These are phyloP conservation scores for Mesembryanthemum crystallinum DNA, from an alignment of 148 eudicot genomes.

Conservation along the genomic window DNA sequence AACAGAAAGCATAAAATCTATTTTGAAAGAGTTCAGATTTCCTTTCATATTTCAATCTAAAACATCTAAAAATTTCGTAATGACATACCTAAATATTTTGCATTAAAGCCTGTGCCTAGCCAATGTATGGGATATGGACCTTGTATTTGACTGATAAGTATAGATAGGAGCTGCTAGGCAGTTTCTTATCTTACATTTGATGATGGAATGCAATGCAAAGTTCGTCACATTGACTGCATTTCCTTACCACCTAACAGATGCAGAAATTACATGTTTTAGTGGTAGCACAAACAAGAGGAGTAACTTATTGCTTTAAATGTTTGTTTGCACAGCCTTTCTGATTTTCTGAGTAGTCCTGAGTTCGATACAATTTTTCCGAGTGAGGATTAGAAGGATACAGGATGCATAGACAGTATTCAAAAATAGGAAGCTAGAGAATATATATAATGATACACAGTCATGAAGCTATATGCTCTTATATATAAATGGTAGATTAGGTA, in stretches of 20 bases:
- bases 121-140: not conserved
- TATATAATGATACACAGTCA: slow-evolving; percentile 1
- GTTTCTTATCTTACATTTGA: not conserved
- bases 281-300: not conserved
- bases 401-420: not conserved
- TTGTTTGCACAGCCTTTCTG: not conserved
- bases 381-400: not conserved
- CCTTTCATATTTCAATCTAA: not conserved
- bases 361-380: not conserved
- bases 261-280: not conserved
- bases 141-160: not conserved
- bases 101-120: not conserved
- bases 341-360: not conserved
- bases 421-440: not conserved
- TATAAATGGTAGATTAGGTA: no score
- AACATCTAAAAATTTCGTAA: not conserved
- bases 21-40: not conserved
- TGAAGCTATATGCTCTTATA: not conserved
- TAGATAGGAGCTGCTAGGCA: not conserved
- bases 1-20: not conserved
- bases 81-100: not conserved
- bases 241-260: not conserved
- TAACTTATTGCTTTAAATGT: not conserved
- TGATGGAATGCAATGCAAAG: not conserved
- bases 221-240: not conserved